Evolutionary conservation across 257 asterid genomes (phyloP), one percentile per base, ranked within the genome.

Genomic region (Nicotiana undulata): DNA sequence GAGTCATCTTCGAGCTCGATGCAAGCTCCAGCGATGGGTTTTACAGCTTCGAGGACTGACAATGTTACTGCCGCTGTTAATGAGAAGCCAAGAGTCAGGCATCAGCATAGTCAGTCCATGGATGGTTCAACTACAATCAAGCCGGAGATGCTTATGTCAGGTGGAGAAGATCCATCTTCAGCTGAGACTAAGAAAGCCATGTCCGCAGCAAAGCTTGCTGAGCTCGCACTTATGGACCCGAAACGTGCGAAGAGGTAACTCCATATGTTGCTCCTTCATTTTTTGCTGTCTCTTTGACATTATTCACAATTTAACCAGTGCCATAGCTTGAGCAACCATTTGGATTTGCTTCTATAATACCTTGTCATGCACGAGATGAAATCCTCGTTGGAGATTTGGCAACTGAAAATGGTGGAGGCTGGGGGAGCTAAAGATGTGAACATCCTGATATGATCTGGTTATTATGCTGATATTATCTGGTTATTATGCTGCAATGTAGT

Each of bases 101-200:
- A 94, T 90, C 94, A 90, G 83, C 97, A 95, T 82, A 95, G 98
- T 87, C 98, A 95, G 86, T 95, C 98, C 63, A 93, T 95, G 98
- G 98, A 95, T 86, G 97, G 98, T 63, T 92, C 97, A 24, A 90
- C 97, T 59, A 85, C 86, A 72, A 88, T 93, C 83, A 92, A 92
- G 85, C 79, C 95, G 18, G 98, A 95, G 85, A 90, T 91, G 97
- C 97, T 93, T 40, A 86, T 90, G 86, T 85, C 91, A 16, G 93
- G 93, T 75, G 40, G 90, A 3, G 97, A 93, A 80, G 98, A 95
- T 68, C 89, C 89, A 16, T 87, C 95, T 60, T 46, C 88, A 76
- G 89, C 88, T 74, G 98, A 95, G 56, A 80, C 93, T 77, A 95
- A 93, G 91, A 93, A 95, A 87, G 92, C 98, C 32, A 85, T 89